phyloP scores from a whole-genome alignment of 352 stramenopile genomes.

The Phytopythium oedochilum region DNA sequence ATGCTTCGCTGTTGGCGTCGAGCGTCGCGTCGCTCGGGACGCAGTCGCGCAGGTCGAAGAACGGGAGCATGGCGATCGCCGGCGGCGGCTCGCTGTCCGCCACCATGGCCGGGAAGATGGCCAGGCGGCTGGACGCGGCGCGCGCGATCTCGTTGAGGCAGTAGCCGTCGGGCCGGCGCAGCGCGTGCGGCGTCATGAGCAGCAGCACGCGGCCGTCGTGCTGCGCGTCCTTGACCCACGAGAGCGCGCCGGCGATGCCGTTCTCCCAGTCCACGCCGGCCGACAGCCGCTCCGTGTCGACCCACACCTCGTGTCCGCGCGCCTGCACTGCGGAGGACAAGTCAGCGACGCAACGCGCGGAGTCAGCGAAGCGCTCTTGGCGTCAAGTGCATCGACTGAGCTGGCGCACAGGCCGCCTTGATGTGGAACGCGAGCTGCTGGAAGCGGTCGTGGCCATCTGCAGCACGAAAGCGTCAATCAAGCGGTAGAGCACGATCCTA shows the following conservation, averaged over 20 bases:
- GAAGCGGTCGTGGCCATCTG: slow-evolving; percentile 74
- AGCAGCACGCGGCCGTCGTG: slow-evolving; percentile 66
- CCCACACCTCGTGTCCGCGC: slow-evolving; percentile 61
- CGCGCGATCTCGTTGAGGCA: slow-evolving; percentile 78
- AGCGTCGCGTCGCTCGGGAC: slow-evolving; percentile 30
- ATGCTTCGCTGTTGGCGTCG: slow-evolving; percentile 28
- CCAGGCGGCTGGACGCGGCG: slow-evolving; percentile 47
- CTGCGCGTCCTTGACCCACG: slow-evolving; percentile 66
- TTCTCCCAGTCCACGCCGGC: slow-evolving; percentile 74
- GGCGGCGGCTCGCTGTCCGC: slow-evolving; percentile 59
- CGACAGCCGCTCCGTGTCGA: slow-evolving; percentile 66
- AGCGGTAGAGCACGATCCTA: neutral
- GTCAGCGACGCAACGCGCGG: neutral
- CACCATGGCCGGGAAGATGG: slow-evolving; percentile 70
- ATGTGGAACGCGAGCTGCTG: slow-evolving; percentile 67
- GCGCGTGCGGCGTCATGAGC: slow-evolving; percentile 74
- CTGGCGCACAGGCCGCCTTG: slow-evolving; percentile 53
- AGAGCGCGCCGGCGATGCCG: slow-evolving; percentile 55
- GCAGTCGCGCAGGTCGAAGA: slow-evolving; percentile 71
- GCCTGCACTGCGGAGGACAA: slow-evolving; percentile 38
- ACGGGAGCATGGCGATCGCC: slow-evolving; percentile 66
- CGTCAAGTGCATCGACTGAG: too few relatives aligned
- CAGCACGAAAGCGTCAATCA: neutral
- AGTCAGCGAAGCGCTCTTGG: too few relatives aligned
- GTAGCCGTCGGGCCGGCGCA: slow-evolving; percentile 68